Base-by-base conservation (phyloP, 2,329 filamentous ascomycete species). In the Beauveria scarabaeidicola region DNA sequence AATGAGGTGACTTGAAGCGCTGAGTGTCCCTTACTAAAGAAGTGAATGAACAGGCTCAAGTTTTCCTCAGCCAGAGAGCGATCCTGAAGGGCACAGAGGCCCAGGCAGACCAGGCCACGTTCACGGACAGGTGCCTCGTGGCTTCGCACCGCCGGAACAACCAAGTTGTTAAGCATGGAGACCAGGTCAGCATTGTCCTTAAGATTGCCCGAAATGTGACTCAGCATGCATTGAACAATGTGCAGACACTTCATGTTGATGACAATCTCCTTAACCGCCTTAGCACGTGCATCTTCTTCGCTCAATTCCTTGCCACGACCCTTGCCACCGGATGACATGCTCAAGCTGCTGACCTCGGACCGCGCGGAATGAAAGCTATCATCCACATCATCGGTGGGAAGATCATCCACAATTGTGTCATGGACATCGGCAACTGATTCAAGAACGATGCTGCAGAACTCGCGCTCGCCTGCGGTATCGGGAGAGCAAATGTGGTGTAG, bases 161-260 rank as follows among this genome's bases (percentile, higher is more conserved):
- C 90, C 9, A 99, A 82, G 65, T 94, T 97, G 77, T 99, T 97
- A 53, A 99, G 80, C 89, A 97, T 97, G n/a, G 90, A 90, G 4
- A 96, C 90, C n/a, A 97, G 77, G 69, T 96, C 88, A 60, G 89
- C 86, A 70, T 96, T 96, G 65, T 92, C 84, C 73, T 97, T 91
- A 41, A 97, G 78, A 68, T 89, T 89, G 62, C 91, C 90, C 57
- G 89, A 82, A 10, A 99, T 90, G 69, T 97, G 96, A 69, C 95
- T 87, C 55, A 99, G 81, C 89, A 97, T 96, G 78, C 91, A 97
- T 73, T 97, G 91, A 27, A 95, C 92, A 65, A 99, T 97, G 70
- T 97, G 90, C 63, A 99, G 81, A 72, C 94, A 97, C 75, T 97
- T 97, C 84, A 97, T 92, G 77, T 97, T 97, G 72, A 97, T 89